A percentile compares a stretch with the other conserved stretches of the same genome.
These are phyloP conservation scores for Durusdinium trenchii DNA, from an alignment of 73 alveolate species.

Conservation along the genomic window DNA sequence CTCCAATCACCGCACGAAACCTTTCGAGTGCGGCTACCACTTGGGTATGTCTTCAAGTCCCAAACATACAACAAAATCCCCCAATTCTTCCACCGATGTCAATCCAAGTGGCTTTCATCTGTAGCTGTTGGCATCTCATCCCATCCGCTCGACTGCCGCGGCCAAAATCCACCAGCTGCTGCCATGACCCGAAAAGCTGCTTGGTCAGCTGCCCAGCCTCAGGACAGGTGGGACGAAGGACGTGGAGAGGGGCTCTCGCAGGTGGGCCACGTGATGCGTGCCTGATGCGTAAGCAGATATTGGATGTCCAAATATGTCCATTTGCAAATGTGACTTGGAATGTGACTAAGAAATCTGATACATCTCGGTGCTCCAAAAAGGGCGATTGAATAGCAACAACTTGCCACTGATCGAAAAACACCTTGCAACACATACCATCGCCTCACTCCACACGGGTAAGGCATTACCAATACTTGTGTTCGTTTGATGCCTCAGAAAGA, in stretches of 20 bases:
- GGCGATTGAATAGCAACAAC: background rate
- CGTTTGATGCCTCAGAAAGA: too few relatives aligned
- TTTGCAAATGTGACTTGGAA: background rate
- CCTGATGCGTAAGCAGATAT: background rate
- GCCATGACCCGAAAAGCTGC: constrained; percentile 23
- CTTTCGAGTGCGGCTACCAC: background rate
- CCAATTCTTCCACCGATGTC: background rate
- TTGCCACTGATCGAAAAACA: too few relatives aligned
- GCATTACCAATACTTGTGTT: too few relatives aligned
- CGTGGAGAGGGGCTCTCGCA: background rate
- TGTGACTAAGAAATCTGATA: background rate
- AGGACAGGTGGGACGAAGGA: background rate
- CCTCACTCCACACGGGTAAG: too few relatives aligned
- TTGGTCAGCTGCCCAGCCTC: background rate
- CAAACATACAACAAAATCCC: background rate
- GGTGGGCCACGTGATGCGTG: background rate
- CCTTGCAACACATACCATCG: too few relatives aligned
- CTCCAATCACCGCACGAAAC: background rate
- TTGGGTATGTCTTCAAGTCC: background rate
- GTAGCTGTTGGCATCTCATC: background rate
- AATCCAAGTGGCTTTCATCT: background rate
- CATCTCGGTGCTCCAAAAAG: background rate
- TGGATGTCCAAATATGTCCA: background rate
- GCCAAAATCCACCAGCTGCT: background rate
- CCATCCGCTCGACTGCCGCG: background rate